Evolutionary conservation across 345 rosid species (phyloP).

Genomic region (Moricandia moricandioides): DNA sequence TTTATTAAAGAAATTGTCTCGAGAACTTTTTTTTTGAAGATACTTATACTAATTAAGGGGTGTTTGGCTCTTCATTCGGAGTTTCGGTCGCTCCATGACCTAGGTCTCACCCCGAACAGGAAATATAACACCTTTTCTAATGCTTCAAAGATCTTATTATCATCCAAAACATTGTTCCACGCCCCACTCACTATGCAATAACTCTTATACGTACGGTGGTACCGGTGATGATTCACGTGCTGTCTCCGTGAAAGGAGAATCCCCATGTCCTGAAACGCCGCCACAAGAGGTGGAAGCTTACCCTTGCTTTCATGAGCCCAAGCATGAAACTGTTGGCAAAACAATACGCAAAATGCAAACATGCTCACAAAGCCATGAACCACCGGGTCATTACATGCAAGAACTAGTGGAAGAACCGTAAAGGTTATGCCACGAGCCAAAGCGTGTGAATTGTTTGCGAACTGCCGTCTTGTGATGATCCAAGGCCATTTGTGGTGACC

Average conservation of each 20-base stretch:
- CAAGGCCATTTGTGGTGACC: conserved; percentile 95
- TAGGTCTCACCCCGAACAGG: conserved; percentile 57
- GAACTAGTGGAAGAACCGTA: conserved; percentile 56
- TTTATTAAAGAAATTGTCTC: neutral
- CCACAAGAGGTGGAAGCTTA: conserved; percentile 62
- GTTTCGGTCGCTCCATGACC: conserved; percentile 80
- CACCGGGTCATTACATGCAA: conserved; percentile 47
- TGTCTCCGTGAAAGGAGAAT: conserved; percentile 66
- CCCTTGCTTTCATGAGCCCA: conserved; percentile 92
- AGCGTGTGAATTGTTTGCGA: conserved; percentile 79
- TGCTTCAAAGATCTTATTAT: conserved; percentile 56
- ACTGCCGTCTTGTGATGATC: conserved; percentile 76
- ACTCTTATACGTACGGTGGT: conserved; percentile 67
- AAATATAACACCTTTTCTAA: conserved; percentile 68
- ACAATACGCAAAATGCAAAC: conserved; percentile 68
- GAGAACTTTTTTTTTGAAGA: neutral
- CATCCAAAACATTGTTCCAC: conserved; percentile 73
- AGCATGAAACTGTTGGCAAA: conserved; percentile 89
- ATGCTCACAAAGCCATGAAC: conserved; percentile 52
- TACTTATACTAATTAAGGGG: neutral
- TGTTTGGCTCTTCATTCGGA: conserved; percentile 69
- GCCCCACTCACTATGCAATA: conserved; percentile 88
- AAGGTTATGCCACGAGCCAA: conserved; percentile 58
- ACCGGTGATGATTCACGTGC: conserved; percentile 68
- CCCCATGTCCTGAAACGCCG: conserved; percentile 65